Evolutionary conservation across 2,329 filamentous ascomycete genomes (phyloP).

Genomic region (Mycosphaerella sp.): DNA sequence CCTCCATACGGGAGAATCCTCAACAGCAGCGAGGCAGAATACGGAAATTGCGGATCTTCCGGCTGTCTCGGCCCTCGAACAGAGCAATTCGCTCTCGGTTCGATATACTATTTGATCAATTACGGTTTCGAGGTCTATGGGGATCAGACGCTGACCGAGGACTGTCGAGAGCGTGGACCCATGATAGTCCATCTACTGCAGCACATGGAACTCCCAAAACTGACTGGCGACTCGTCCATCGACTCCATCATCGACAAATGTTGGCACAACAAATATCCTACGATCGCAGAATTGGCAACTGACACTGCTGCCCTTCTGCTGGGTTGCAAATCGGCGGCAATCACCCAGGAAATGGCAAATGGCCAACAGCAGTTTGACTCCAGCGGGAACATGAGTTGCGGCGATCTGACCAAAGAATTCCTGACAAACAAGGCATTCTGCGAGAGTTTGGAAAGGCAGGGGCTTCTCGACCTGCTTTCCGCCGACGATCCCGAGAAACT

Average conservation of each 20-base stretch:
- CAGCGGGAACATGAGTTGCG: background rate
- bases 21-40: background rate
- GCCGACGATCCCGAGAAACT: background rate
- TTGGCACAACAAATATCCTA: background rate
- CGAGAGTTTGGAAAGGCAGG: background rate
- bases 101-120: background rate
- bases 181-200: background rate
- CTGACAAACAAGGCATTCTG: background rate
- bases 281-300: background rate
- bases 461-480: background rate
- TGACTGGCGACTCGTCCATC: background rate
- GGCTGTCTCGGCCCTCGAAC: background rate
- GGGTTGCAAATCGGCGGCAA: background rate
- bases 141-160: background rate
- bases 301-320: background rate
- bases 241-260: background rate
- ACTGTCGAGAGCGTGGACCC: background rate
- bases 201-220: background rate
- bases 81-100: background rate
- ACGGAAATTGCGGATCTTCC: background rate
- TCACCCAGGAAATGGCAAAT: background rate
- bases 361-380: background rate
- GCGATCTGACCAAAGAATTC: background rate
- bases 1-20: background rate
- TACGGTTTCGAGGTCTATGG: background rate